Evolutionary conservation across 148 eudicot species (phyloP).

Genomic region (Rhododendron henanense): DNA sequence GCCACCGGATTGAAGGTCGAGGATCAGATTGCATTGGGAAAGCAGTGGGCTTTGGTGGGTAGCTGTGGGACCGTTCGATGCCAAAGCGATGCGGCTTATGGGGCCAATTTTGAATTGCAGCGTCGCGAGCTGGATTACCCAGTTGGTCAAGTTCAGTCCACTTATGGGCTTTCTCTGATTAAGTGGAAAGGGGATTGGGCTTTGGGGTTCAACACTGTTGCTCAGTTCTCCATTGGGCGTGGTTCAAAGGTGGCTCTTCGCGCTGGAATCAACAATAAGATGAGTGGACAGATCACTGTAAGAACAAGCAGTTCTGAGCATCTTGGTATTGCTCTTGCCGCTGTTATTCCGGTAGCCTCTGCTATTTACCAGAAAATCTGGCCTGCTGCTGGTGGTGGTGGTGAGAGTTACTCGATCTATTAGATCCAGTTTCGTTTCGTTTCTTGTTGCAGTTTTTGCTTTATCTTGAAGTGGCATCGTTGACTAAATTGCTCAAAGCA

Average conservation of each 20-base stretch:
- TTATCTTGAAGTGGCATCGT: background rate
- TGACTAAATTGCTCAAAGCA: constrained; percentile 7
- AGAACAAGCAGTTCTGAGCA: constrained; percentile 90
- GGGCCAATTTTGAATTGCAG: constrained; percentile 60
- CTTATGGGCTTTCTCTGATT: constrained; percentile 46
- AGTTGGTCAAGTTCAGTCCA: constrained; percentile 56
- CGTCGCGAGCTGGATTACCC: constrained; percentile 55
- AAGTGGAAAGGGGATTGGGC: constrained; percentile 70
- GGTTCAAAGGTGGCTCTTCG: constrained; percentile 78
- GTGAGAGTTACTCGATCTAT: constrained; percentile 65
- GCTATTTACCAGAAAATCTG: constrained; percentile 61
- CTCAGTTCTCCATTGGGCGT: constrained; percentile 71
- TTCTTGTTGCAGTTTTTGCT: background rate
- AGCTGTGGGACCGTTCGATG: constrained; percentile 55
- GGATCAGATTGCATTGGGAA: constrained; percentile 66
- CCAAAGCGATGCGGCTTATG: constrained; percentile 65
- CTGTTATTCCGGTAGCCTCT: constrained; percentile 58
- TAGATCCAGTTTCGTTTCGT: constrained; percentile 20
- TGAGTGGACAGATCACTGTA: constrained; percentile 83
- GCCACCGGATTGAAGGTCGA: constrained; percentile 80
- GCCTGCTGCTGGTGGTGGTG: constrained; percentile 36
- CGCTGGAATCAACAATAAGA: constrained; percentile 80
- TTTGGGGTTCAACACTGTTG: constrained; percentile 53
- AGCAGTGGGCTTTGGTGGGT: constrained; percentile 65
- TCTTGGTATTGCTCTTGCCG: constrained; percentile 65